Percentiles rank a stretch among this genome's conserved stretches.
phyloP scores from a whole-genome alignment of 305 asterid species.

The Solanum aculeatissimum region DNA sequence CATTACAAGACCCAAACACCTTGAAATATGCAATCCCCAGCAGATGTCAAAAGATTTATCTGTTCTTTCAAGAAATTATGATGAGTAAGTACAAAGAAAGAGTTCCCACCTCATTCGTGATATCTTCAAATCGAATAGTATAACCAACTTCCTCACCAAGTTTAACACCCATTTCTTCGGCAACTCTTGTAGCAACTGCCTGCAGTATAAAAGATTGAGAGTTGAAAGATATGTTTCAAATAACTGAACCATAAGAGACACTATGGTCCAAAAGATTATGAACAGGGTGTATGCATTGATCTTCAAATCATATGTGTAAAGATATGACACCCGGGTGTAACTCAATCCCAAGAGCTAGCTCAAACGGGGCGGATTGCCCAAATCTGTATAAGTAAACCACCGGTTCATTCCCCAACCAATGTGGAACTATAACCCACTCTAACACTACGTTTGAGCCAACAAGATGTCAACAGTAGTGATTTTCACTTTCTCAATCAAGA shows the following conservation, averaged over 20 bases:
- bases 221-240: background rate
- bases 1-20: background rate
- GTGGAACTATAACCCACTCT: background rate
- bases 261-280: background rate
- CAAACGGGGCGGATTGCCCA: background rate
- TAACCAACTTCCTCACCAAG: slow-evolving; percentile 96
- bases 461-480: background rate
- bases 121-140: slow-evolving; percentile 92
- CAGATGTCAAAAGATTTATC: background rate
- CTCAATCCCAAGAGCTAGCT: background rate
- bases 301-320: background rate
- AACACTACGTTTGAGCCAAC: background rate
- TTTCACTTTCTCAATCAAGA: background rate
- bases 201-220: slow-evolving; percentile 16
- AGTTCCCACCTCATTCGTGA: slow-evolving; percentile 50
- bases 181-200: slow-evolving; percentile 81
- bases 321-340: background rate
- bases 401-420: background rate
- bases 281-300: background rate
- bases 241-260: background rate
- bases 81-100: background rate
- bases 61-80: background rate
- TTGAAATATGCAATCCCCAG: background rate
- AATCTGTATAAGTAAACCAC: background rate
- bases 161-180: slow-evolving; percentile 89